Evolutionary conservation across 2,329 filamentous ascomycete genomes (phyloP), one percentile per base, ranked within the genome.

Genomic region (Epichloe hybrida): DNA sequence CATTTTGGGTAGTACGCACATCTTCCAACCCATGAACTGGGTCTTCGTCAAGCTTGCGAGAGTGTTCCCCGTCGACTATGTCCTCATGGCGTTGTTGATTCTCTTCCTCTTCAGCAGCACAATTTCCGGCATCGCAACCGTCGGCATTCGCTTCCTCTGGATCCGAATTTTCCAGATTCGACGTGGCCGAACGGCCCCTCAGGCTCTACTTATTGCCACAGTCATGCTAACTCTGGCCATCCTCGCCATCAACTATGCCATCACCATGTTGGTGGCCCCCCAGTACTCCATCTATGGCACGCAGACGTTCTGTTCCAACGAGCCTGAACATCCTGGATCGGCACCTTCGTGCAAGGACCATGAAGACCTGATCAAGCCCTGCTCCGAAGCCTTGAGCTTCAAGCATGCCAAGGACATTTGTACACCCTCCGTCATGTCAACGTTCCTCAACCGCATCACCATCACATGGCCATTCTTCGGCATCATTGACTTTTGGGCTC

Each of bases 81-180:
- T 93, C 35, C 75, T 98, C 49, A 94, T 95, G 75, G 80, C 88
- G 1, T 70, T 95, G 1, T 71, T 98, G 8, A 80, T 94, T 0
- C 71, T 97, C 1, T 80, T 96, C 58, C 83, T 98, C 65, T 97
- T 98, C 70, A 83, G 79, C 68, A 85, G 87, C 61, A 90, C 89
- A 9, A 83, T 98, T 48, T 80, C 88, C 1, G 93, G 93, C 15
- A 81, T 97, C 49, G 86, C 89, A 3, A 79, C 81, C 1, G 79
- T 96, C 52, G 93, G 93, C 44, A 95, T 98, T 60, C 86, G 93
- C 57, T 95, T 98, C 75, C 78, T 98, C 49, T 98, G 93, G 93
- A 76, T 98, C 59, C 84, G 80, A 52, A 81, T 98, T 61, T 97
- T 97, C 76, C 83, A 85, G 65, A 91, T 98, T 60, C 81, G 88